phyloP scores from a whole-genome alignment of 208 protist species.

The Chromosphaera perkinsii region DNA sequence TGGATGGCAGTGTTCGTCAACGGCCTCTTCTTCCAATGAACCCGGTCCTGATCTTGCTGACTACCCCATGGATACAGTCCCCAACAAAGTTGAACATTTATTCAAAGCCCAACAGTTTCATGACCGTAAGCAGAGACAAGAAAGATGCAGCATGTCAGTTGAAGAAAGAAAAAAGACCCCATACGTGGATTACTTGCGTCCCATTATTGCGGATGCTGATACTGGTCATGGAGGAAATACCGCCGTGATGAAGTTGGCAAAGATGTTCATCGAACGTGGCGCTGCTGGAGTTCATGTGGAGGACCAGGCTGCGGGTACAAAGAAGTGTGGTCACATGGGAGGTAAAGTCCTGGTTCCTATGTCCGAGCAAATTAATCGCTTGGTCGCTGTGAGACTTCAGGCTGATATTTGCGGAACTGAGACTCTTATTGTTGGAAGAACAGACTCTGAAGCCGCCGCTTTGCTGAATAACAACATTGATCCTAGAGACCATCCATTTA shows the following conservation, averaged over 20 bases:
- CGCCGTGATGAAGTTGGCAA: conserved; percentile 71
- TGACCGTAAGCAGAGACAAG: conserved; percentile 58
- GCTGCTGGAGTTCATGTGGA: conserved; percentile 73
- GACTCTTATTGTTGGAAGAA: conserved; percentile 65
- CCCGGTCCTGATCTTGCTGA: conserved; percentile 65
- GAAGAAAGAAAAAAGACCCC: conserved; percentile 45
- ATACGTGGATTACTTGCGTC: conserved; percentile 55
- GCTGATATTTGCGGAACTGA: conserved; percentile 63
- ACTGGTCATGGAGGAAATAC: conserved; percentile 72
- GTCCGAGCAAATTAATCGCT: conserved; percentile 59
- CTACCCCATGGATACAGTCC: conserved; percentile 69
- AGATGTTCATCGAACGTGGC: conserved; percentile 70
- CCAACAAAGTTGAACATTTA: conserved; percentile 71
- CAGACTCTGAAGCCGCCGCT: conserved; percentile 68
- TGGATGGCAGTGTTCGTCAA: conserved; percentile 70
- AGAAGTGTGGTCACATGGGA: conserved; percentile 70
- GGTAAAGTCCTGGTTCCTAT: conserved; percentile 64
- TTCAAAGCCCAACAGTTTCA: conserved; percentile 68
- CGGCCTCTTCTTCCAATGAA: conserved; percentile 65
- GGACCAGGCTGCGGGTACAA: conserved; percentile 72
- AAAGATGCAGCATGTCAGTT: conserved; percentile 32
- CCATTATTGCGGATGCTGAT: conserved; percentile 76
- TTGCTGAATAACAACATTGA: conserved; percentile 68
- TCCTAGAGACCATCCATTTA: conserved; percentile 67
- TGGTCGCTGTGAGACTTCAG: conserved; percentile 60